Evolutionary conservation across 2,329 filamentous ascomycete genomes (phyloP), one percentile per base, ranked within the genome.

Genomic region (Neoarthrinium moseri): DNA sequence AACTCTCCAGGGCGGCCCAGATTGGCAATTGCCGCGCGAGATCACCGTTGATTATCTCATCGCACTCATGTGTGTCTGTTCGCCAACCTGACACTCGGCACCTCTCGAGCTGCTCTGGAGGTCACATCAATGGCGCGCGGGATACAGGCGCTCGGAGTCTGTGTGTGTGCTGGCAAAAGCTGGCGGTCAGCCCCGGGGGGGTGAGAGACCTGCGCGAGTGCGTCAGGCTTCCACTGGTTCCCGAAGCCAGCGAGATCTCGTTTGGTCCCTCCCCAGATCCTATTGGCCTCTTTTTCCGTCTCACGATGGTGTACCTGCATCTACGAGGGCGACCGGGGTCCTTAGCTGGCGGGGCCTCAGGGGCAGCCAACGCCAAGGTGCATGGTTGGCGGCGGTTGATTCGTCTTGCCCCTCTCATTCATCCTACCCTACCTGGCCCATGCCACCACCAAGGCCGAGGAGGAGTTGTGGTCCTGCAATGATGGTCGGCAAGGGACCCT

Each of bases 261-360:
- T 40, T 49, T 48, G 22, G 18, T 11, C 13, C 10, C n/a, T 29
- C 36, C 43, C 22, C 10, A 35, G 23, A 23, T 46, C 39, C 47
- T 38, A 56, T 62, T 62, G 60, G 59, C 39, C 29, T 18, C 29
- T 36, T 39, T 44, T 38, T 24, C 38, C 49, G 61, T 63, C 60
- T 61, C 60, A 62, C 60, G 47, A 59, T 56, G 52, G 42, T 49
- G 59, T 62, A 61, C 61, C 61, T 63, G 60, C 61, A 53, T 62
- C 47, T 56, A 53, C 45, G 10, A 22, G 17, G 27, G 43, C 46
- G 33, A 50, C 48, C 53, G 53, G 51, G 56, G 56, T 48, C 46
- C 38, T 30, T 44, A 37, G 12, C 34, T 30, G 55, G 51, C 46
- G 54, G 27, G 37, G 37, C 37, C 22, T 57, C 53, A 58, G 58